A percentile compares a stretch with the other conserved stretches of the same genome.
These are phyloP conservation scores for Ustilago shanxiensis DNA, from an alignment of 1,284 basidiomycete species.

Conservation along the genomic window DNA sequence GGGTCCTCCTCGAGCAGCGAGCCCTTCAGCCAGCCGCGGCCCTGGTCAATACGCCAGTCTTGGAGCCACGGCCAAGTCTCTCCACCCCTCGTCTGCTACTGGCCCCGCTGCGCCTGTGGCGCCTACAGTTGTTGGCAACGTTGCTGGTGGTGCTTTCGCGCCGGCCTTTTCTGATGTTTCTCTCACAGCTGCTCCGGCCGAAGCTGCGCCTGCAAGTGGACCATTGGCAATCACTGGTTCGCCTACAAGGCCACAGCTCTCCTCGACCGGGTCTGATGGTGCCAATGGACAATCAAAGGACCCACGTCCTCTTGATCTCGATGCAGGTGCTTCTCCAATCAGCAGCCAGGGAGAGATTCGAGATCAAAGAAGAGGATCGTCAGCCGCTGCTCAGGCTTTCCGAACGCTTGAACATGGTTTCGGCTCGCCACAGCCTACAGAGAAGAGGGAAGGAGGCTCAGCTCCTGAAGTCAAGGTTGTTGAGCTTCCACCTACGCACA, in stretches of 20 bases:
- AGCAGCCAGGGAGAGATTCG: neutral
- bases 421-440: conserved; percentile 15
- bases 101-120: conserved; percentile 1
- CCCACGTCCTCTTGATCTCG: neutral
- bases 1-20: conserved; percentile 38
- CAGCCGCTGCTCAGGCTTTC: conserved; percentile 27
- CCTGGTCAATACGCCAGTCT: conserved; percentile 21
- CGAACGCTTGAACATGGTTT: conserved; percentile 28
- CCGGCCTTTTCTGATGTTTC: conserved; percentile 10
- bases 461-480: conserved; percentile 22
- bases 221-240: conserved; percentile 4
- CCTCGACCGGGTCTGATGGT: conserved; percentile 13
- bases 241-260: conserved; percentile 12
- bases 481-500: conserved; percentile 37
- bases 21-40: conserved; percentile 31
- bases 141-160: conserved; percentile 30
- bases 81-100: conserved; percentile 33
- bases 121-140: conserved; percentile 13
- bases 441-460: conserved; percentile 7
- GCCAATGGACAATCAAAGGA: neutral
- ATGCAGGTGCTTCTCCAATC: conserved; percentile 1
- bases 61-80: conserved; percentile 26
- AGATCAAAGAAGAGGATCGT: conserved; percentile 5
- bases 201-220: neutral
- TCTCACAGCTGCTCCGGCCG: neutral